Percentiles rank a stretch among this genome's conserved stretches.
These are phyloP conservation scores for Limnanthes douglasii DNA, from an alignment of 345 rosid genomes.

Conservation along the genomic window DNA sequence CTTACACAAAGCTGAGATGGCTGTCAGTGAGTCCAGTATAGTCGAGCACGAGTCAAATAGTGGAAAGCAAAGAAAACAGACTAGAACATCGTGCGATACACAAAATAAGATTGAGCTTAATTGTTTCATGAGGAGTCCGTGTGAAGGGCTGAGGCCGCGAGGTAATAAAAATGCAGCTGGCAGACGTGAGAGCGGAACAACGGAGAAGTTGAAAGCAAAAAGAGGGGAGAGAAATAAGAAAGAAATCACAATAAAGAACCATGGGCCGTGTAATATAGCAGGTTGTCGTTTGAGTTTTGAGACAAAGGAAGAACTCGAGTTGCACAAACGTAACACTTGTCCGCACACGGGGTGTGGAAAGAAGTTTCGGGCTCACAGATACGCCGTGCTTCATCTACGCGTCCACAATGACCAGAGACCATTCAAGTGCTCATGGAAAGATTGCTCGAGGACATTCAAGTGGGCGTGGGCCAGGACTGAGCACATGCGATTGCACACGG, in stretches of 20 bases:
- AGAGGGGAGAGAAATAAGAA: slow-evolving; percentile 30
- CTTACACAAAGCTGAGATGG: background rate
- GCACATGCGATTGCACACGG: slow-evolving; percentile 87
- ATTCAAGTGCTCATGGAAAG: slow-evolving; percentile 78
- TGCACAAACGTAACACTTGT: slow-evolving; percentile 73
- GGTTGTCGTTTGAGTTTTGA: slow-evolving; percentile 77
- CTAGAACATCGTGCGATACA: slow-evolving; percentile 19
- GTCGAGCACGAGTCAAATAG: slow-evolving; percentile 8
- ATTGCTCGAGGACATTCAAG: slow-evolving; percentile 83
- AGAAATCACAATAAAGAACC: slow-evolving; percentile 10
- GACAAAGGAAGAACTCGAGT: slow-evolving; percentile 41
- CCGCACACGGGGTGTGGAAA: slow-evolving; percentile 71
- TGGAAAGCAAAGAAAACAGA: slow-evolving; percentile 37
- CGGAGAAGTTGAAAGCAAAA: too few relatives aligned
- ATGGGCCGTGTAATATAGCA: slow-evolving; percentile 57
- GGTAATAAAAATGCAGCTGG: too few relatives aligned
- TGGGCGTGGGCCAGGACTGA: slow-evolving; percentile 99
- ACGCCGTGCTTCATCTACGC: slow-evolving; percentile 66
- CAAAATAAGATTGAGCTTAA: slow-evolving; percentile 17
- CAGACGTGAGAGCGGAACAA: too few relatives aligned
- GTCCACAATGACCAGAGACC: slow-evolving; percentile 91
- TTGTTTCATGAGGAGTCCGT: slow-evolving; percentile 83
- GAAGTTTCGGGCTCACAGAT: slow-evolving; percentile 75
- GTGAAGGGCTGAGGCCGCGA: slow-evolving; percentile 98
- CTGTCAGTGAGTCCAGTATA: slow-evolving; percentile 6